A percentile compares a stretch with the other conserved stretches of the same genome.
Evolutionary conservation across 352 stramenopile species (phyloP).

Genomic region (Phytophthora cactorum): DNA sequence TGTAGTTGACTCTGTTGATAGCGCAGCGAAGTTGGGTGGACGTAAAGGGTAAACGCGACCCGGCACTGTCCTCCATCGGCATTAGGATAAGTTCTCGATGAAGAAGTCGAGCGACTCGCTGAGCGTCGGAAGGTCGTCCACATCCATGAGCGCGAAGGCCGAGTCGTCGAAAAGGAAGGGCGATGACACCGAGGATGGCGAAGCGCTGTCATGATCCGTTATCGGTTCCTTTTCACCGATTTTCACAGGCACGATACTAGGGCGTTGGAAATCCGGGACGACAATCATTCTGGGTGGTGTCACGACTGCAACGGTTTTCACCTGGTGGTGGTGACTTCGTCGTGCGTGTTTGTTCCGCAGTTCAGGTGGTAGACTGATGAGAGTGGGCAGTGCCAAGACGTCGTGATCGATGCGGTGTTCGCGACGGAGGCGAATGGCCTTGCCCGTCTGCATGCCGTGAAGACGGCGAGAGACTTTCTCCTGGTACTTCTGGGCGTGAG

Average conservation of each 20-base stretch:
- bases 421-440: conserved; percentile 46
- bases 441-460: conserved; percentile 67
- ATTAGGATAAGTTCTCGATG: conserved; percentile 50
- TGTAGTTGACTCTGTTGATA: no score
- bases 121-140: conserved; percentile 48
- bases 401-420: conserved; percentile 73
- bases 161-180: conserved; percentile 30
- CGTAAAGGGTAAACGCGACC: not conserved
- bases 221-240: conserved; percentile 16
- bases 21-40: not conserved
- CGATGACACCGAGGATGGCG: conserved; percentile 44
- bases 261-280: conserved; percentile 22
- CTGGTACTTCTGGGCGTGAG: conserved; percentile 70
- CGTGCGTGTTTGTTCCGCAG: conserved; percentile 33
- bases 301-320: conserved; percentile 6
- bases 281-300: not conserved
- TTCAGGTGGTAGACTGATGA: conserved; percentile 37
- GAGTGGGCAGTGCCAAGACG: conserved; percentile 42
- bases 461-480: conserved; percentile 71
- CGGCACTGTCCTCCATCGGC: no score
- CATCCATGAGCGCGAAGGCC: conserved; percentile 24
- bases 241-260: conserved; percentile 29
- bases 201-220: conserved; percentile 30
- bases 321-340: conserved; percentile 11
- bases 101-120: conserved; percentile 72